Evolutionary conservation across 2,329 filamentous ascomycete genomes (phyloP), one percentile per base, ranked within the genome.

Genomic region (Aspergillus nomiae): DNA sequence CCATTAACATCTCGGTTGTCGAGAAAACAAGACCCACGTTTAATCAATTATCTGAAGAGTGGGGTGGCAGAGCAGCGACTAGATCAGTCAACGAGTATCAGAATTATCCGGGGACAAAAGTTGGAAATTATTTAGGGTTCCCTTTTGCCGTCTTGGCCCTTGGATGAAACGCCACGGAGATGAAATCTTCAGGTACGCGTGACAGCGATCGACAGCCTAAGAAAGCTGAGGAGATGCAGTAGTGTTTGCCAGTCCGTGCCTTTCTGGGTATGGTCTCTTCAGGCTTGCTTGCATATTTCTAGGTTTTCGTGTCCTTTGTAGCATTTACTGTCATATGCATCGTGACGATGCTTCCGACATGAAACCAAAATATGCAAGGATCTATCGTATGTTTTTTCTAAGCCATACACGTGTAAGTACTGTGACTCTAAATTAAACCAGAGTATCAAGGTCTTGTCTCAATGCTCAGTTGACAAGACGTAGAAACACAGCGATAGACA

Each of bases 131-230:
- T 12, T 16, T 10, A 36, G 28, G 30, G 28, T 26, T 28, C 11
- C 32, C 58, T 45, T 38, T 43, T 34, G 24, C 38, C 56, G 41
- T 43, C 61, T 63, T 63, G 61, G 61, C 51, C 16, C 19, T 36
- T 63, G 43, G 57, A 30, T 59, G 61, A 67, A 67, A 67, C 61
- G 56, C 62, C 62, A 69, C 69, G 67, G 67, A 64, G 66, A 45
- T 62, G 38, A 21, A 60, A 36, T 50, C 53, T 30, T 51, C 48
- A 48, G 38, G 30, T 46, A 41, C 30, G 12, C 50, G 46, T 43
- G 45, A 32, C 16, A 32, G 36, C 26, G 60, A 38, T 54, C 55
- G 55, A 54, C 36, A 36, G n/a, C 57, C 21, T 36, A 28, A 38
- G 46, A 26, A 53, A 45, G 32, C 21, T 30, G 46, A 19, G 58